Percentiles rank a stretch among this genome's conserved stretches.
phyloP scores from a whole-genome alignment of 2,329 filamentous ascomycete genomes.

The Hypoxylon sp. region DNA sequence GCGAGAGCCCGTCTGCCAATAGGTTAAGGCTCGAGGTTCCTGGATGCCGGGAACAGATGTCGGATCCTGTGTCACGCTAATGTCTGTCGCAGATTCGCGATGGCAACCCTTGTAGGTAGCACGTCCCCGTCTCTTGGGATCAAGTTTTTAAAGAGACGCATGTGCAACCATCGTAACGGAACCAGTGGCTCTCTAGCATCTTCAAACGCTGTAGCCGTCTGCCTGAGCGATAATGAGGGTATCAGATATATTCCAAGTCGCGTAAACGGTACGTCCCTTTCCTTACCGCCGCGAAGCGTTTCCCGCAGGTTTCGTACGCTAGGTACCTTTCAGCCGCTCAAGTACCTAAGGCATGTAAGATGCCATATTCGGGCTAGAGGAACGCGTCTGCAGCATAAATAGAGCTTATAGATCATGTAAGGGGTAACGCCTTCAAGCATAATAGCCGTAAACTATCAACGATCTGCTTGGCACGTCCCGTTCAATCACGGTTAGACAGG shows the following conservation, averaged over 20 bases:
- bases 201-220: background rate
- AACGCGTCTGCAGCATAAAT: background rate
- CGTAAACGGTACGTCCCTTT: background rate
- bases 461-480: constrained; percentile 22
- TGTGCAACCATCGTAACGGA: constrained; percentile 17
- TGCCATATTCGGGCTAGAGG: background rate
- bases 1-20: constrained; percentile 14
- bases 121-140: constrained; percentile 35
- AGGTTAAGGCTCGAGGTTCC: constrained; percentile 30
- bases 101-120: constrained; percentile 28
- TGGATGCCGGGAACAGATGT: constrained; percentile 32
- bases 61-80: constrained; percentile 25
- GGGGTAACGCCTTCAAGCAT: constrained; percentile 24
- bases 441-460: constrained; percentile 27
- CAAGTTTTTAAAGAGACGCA: constrained; percentile 22
- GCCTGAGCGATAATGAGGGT: background rate
- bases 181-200: background rate
- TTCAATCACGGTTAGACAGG: background rate
- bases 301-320: background rate
- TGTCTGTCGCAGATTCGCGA: constrained; percentile 39
- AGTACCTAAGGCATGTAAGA: background rate
- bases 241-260: background rate
- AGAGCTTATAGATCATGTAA: constrained; percentile 25
- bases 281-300: background rate
- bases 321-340: background rate